Percentiles rank a stretch among this genome's conserved stretches.
phyloP scores from a whole-genome alignment of 352 stramenopile genomes.

The Phytophthora cajani region DNA sequence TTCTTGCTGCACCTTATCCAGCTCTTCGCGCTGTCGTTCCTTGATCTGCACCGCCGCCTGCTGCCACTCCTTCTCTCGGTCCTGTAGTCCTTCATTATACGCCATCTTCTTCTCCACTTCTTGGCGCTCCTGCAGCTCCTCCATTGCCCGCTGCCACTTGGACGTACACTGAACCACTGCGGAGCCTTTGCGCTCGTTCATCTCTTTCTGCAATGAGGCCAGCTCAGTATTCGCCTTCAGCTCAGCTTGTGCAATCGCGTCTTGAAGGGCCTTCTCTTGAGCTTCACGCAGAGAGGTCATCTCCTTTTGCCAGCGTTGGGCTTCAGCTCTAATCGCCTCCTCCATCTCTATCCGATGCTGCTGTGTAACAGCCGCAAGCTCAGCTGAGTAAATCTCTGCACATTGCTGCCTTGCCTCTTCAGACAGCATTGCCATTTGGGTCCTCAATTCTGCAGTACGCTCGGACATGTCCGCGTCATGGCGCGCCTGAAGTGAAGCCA shows the following conservation, averaged over 20 bases:
- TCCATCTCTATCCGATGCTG: slow-evolving; percentile 37
- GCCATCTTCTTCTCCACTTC: slow-evolving; percentile 65
- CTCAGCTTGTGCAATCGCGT: slow-evolving; percentile 40
- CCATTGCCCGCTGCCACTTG: slow-evolving; percentile 75
- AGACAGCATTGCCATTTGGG: slow-evolving; percentile 14
- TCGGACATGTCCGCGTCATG: slow-evolving; percentile 4
- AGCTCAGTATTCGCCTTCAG: slow-evolving; percentile 44
- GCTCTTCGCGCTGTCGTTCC: slow-evolving; percentile 71
- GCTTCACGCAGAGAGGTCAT: slow-evolving; percentile 30
- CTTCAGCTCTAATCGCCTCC: slow-evolving; percentile 31
- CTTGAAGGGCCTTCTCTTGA: slow-evolving; percentile 46
- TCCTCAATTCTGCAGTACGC: slow-evolving; percentile 4
- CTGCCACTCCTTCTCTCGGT: slow-evolving; percentile 83
- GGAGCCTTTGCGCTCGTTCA: slow-evolving; percentile 64
- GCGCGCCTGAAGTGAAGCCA: slow-evolving; percentile 6
- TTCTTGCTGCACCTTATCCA: slow-evolving; percentile 64
- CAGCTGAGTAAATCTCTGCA: slow-evolving; percentile 2
- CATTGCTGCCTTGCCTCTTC: slow-evolving; percentile 30
- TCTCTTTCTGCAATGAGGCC: slow-evolving; percentile 58
- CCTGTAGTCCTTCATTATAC: slow-evolving; percentile 69
- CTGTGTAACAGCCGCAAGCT: neutral
- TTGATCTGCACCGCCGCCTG: slow-evolving; percentile 78
- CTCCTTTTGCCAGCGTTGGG: slow-evolving; percentile 46
- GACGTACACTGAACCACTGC: slow-evolving; percentile 69
- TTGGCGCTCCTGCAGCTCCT: slow-evolving; percentile 70